Conservation (phyloP, 106 monocot genomes). For the Dendrobium nobile region DNA sequence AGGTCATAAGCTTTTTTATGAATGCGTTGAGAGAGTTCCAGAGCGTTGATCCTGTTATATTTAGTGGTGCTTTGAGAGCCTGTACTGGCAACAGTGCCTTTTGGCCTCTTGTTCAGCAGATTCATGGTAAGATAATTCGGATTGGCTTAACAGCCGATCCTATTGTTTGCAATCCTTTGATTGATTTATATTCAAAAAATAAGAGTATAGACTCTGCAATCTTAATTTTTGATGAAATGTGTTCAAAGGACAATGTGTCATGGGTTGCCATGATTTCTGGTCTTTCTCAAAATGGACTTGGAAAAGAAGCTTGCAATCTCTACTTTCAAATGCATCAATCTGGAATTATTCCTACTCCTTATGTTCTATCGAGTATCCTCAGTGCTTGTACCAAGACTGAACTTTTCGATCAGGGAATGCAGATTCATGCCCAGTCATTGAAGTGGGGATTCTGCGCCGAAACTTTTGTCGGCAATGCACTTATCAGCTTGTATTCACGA, state of each 20-base stretch:
- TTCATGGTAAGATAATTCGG: constrained; percentile 50
- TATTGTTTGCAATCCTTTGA: constrained; percentile 60
- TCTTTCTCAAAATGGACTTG: constrained; percentile 60
- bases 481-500: constrained; percentile 59
- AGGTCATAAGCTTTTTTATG: constrained; percentile 23
- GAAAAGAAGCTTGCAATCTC: constrained; percentile 48
- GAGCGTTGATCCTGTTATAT: constrained; percentile 11
- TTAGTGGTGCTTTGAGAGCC: constrained; percentile 41
- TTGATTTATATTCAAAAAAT: constrained; percentile 67
- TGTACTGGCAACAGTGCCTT: constrained; percentile 22
- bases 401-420: constrained; percentile 37
- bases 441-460: constrained; percentile 60
- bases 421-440: constrained; percentile 50
- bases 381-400: constrained; percentile 62
- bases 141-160: constrained; percentile 29
- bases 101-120: constrained; percentile 37
- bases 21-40: constrained; percentile 23
- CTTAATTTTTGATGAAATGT: constrained; percentile 46
- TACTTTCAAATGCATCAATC: constrained; percentile 42
- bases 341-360: constrained; percentile 55
- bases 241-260: constrained; percentile 43
- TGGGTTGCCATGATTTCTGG: constrained; percentile 89
- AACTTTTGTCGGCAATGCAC: constrained; percentile 72
- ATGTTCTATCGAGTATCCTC: constrained; percentile 67
- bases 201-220: constrained; percentile 33